A percentile compares a stretch with the other conserved stretches of the same genome.
Conservation (phyloP, 345 rosid genomes). For the Camelina sativa region DNA sequence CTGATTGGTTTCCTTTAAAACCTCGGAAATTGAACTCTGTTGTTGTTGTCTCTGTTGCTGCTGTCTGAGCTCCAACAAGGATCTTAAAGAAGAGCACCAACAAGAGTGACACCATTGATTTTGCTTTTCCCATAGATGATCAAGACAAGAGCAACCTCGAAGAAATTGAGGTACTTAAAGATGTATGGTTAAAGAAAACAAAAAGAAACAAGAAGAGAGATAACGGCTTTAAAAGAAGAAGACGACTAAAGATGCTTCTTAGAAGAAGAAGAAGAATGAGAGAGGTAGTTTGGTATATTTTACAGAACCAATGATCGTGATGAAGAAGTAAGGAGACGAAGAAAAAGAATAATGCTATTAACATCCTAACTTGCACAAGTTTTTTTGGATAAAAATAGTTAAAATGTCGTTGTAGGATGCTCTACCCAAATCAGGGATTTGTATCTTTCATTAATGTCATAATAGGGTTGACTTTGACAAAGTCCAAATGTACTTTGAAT, state of each 20-base stretch:
- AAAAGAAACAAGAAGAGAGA: constrained; percentile 3
- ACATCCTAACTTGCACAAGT: constrained; percentile 2
- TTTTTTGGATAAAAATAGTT: background rate
- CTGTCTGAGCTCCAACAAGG: constrained; percentile 23
- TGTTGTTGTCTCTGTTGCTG: background rate
- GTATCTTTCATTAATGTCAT: background rate
- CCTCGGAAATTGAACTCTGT: constrained; percentile 42
- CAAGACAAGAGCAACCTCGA: background rate
- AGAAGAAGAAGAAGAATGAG: background rate
- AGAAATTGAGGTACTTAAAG: constrained; percentile 6
- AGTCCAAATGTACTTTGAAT: constrained; percentile 25
- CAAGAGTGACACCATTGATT: constrained; percentile 25
- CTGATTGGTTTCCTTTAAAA: constrained; percentile 29
- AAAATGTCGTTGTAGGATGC: background rate
- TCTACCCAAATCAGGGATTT: background rate
- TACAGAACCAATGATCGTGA: background rate
- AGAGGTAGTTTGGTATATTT: background rate
- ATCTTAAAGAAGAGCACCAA: constrained; percentile 11
- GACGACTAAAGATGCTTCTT: background rate
- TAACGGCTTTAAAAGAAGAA: background rate
- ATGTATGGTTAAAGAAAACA: background rate
- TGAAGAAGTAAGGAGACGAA: background rate
- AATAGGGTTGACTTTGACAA: constrained; percentile 35
- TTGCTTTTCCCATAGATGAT: constrained; percentile 11
- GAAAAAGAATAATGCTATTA: background rate